Base-by-base conservation (phyloP, 352 stramenopile genomes). In the Phytophthora hybrid region DNA sequence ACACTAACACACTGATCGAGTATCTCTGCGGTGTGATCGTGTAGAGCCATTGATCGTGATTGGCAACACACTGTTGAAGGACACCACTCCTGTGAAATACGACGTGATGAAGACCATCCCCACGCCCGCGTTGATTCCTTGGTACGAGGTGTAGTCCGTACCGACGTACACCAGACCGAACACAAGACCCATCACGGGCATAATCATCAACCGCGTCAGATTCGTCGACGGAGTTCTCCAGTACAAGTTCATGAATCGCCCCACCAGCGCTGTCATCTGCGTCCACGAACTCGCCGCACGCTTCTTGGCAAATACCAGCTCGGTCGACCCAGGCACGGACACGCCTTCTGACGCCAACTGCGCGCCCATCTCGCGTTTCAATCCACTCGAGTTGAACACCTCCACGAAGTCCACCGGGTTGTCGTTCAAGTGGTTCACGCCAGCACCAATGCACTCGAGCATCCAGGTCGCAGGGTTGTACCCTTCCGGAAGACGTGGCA, bases 381-480 rank as follows among this genome's bases (percentile, higher is more conserved):
- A 58, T 1, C 69, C 63, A 26, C 81, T 86, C 4, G 72, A 49
- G 31, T 78, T 59, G 59, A 81, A 83, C 0, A 62, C 29, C 10
- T 73, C 34, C 26, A 80, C 73, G 23, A 73, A 80, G 26, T 82
- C 73, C 29, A 69, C 31, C 1, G 59, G 61, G 19, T 70, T 67
- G 6, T 56, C 64, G 44, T 72, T 11, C 23, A 66, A 5, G 59
- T 74, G 59, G 54, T 59, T 74, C 2, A 85, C 63, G 72, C 82
- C 54, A 88, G 82, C 90, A 93, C 96, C 80, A 55, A 89, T 87
- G 19, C 79, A 82, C 54, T 88, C 83, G 14, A 97, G 74, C 89
- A 98, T 97, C 89, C 89, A 98, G 11, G 92, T 94, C 11, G 91
- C 90, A n/a, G 93, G 91, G 59, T 98, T 98, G 65, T 93, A 87